These are phyloP conservation scores for Mortierella sp. DNA, from an alignment of 371 early-diverging fungal species.

Conservation along the genomic window DNA sequence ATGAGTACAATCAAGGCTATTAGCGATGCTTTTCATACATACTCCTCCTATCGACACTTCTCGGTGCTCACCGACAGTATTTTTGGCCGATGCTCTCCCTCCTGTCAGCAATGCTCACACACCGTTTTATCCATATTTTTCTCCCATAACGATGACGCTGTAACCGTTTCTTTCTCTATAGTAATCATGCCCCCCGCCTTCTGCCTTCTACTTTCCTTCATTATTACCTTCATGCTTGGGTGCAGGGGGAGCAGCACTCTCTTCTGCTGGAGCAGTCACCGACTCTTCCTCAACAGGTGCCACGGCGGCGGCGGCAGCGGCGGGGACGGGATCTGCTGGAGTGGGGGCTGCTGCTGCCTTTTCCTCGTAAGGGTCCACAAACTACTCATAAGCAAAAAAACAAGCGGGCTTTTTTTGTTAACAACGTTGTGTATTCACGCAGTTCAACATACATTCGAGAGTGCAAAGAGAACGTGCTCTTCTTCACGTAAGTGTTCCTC, in stretches of 20 bases:
- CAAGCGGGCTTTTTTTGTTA: neutral
- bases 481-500: neutral
- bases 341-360: neutral
- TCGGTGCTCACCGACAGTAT: neutral
- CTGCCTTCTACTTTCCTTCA: neutral
- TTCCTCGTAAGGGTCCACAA: slow-evolving; percentile 47
- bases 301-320: slow-evolving; percentile 8
- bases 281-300: slow-evolving; percentile 19
- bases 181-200: neutral
- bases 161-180: slow-evolving; percentile 11
- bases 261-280: slow-evolving; percentile 23
- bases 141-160: slow-evolving; percentile 3
- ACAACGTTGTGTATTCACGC: neutral
- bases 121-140: neutral
- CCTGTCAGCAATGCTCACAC: slow-evolving; percentile 9
- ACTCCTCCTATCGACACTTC: too few relatives aligned
- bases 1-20: neutral
- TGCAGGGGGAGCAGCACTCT: slow-evolving; percentile 25
- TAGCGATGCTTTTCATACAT: slow-evolving; percentile 8
- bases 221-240: slow-evolving; percentile 45
- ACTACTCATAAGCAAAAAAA: slow-evolving; percentile 21
- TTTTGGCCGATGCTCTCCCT: slow-evolving; percentile 2
- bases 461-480: too few relatives aligned
- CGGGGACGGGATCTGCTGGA: slow-evolving; percentile 15
- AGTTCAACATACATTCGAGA: neutral